These are phyloP conservation scores for Neurospora sp. DNA, from an alignment of 495 filamentous ascomycete species.

Conservation along the genomic window DNA sequence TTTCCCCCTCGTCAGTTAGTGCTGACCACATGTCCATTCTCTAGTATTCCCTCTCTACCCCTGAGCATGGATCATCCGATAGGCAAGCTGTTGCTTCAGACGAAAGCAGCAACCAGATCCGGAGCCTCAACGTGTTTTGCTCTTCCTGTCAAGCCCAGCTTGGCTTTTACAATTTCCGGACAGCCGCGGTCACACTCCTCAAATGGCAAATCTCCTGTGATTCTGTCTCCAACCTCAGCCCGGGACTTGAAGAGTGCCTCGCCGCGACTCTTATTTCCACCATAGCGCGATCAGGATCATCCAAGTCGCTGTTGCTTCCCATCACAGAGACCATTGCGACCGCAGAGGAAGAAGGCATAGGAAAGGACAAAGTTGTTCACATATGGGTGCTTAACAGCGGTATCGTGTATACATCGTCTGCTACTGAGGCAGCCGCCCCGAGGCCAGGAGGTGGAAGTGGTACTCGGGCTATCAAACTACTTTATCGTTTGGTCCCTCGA, in stretches of 20 bases:
- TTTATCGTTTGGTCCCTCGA: constrained; percentile 41
- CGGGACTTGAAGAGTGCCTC: constrained; percentile 34
- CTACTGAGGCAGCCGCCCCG: constrained; percentile 12
- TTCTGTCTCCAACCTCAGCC: constrained; percentile 10
- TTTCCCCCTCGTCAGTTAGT: constrained; percentile 14
- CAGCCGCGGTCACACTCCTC: constrained; percentile 24
- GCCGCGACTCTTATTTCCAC: constrained; percentile 36
- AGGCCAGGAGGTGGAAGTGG: constrained; percentile 11
- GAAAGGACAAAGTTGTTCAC: constrained; percentile 24
- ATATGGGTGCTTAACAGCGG: constrained; percentile 65
- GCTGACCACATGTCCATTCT: constrained; percentile 7
- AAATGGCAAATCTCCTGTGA: constrained; percentile 28
- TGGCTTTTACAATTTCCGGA: constrained; percentile 45
- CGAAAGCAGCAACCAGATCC: background rate
- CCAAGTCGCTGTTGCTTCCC: constrained; percentile 37
- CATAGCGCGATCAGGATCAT: constrained; percentile 36
- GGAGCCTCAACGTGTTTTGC: constrained; percentile 30
- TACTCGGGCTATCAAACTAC: constrained; percentile 53
- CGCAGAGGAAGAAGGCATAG: background rate
- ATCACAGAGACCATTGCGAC: constrained; percentile 13
- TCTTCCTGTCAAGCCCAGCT: constrained; percentile 27
- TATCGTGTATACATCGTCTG: constrained; percentile 48
- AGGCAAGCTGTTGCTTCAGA: constrained; percentile 5
- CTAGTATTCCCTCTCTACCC: constrained; percentile 16
- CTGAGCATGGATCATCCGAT: constrained; percentile 9